These are phyloP conservation scores for Calonectria naviculata DNA, from an alignment of 2,329 filamentous ascomycete species.

Conservation along the genomic window DNA sequence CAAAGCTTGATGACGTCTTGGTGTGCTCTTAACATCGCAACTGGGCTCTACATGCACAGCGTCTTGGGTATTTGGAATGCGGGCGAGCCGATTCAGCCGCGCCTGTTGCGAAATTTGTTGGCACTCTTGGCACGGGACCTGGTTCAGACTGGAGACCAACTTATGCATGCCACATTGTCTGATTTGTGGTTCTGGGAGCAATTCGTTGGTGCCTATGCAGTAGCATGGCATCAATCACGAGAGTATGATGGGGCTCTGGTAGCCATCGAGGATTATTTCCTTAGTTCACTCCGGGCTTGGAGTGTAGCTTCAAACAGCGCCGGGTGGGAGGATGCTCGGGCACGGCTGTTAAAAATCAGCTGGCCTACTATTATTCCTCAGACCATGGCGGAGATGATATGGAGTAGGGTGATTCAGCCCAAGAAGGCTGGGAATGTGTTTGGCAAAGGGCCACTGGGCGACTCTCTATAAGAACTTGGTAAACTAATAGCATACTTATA, in stretches of 20 bases:
- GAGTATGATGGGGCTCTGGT: background rate
- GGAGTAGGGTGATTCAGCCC: background rate
- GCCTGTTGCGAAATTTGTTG: conserved; percentile 17
- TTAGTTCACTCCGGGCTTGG: background rate
- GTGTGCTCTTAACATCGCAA: conserved; percentile 23
- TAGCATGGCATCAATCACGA: background rate
- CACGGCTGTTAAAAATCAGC: background rate
- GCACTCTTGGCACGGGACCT: conserved; percentile 25
- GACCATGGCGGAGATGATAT: background rate
- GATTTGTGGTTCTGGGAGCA: conserved; percentile 36
- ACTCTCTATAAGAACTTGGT: background rate
- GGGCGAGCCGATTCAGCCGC: conserved; percentile 4
- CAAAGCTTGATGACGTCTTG: background rate
- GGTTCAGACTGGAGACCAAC: background rate
- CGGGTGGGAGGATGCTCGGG: background rate
- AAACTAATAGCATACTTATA: background rate
- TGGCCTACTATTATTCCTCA: background rate
- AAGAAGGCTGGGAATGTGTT: background rate
- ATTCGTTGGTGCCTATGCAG: conserved; percentile 22
- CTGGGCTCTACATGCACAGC: conserved; percentile 29
- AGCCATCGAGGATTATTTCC: background rate
- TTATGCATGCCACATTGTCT: rapidly evolving
- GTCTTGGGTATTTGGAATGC: conserved; percentile 29
- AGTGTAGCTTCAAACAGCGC: background rate
- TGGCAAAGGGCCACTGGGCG: background rate